Conservation (phyloP, 768 basidiomycete species). For the Mycena maculata region DNA sequence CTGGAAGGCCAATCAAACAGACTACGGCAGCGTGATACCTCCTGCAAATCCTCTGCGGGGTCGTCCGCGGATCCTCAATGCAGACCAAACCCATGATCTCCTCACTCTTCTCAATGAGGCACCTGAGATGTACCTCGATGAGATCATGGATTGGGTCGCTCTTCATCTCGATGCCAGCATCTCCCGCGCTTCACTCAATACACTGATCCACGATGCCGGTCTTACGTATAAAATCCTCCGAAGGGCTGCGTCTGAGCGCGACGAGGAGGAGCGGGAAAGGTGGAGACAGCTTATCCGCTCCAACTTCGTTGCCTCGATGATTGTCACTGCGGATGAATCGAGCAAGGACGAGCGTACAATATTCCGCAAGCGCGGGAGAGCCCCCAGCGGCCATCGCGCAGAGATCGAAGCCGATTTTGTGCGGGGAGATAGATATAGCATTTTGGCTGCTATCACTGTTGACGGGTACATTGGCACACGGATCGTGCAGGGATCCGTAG, state of each 20-base stretch:
- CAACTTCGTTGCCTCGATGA: conserved; percentile 24
- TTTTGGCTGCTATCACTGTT: conserved; percentile 27
- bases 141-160: conserved; percentile 38
- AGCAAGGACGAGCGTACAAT: conserved; percentile 17
- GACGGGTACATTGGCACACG: conserved; percentile 23
- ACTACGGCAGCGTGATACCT: conserved; percentile 24
- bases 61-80: conserved; percentile 32
- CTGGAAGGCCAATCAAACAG: conserved; percentile 21
- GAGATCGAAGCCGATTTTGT: conserved; percentile 30
- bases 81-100: conserved; percentile 22
- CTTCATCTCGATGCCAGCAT: conserved; percentile 32
- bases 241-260: conserved; percentile 35
- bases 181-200: conserved; percentile 33
- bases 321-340: conserved; percentile 12
- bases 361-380: conserved; percentile 15
- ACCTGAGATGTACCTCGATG: conserved; percentile 39
- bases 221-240: conserved; percentile 39
- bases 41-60: conserved; percentile 24
- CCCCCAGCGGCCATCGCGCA: conserved; percentile 1
- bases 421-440: conserved; percentile 27
- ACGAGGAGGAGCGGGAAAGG: conserved; percentile 30
- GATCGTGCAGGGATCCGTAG: conserved; percentile 14
- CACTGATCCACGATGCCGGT: conserved; percentile 33
- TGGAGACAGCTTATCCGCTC: conserved; percentile 29
- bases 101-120: conserved; percentile 22